Conservation (phyloP, 1,284 basidiomycete genomes). For the Sporisorium reilianum region DNA sequence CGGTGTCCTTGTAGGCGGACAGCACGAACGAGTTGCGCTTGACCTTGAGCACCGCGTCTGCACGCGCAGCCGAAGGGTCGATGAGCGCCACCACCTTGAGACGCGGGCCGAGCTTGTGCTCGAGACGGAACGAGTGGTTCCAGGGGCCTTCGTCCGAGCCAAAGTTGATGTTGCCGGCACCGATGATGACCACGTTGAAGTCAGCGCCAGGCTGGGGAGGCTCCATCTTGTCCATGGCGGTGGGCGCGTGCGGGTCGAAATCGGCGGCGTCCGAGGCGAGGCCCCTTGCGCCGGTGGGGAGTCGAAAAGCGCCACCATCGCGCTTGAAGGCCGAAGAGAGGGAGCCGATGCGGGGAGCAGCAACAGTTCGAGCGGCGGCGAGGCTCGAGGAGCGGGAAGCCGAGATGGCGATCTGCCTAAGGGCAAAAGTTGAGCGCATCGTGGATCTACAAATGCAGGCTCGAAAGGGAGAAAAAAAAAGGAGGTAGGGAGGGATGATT, state of each 20-base stretch:
- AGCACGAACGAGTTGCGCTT: constrained; percentile 95
- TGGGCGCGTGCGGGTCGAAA: constrained; percentile 62
- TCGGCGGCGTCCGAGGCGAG: constrained; percentile 37
- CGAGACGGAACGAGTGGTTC: constrained; percentile 69
- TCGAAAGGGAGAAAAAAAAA: neutral
- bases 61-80: constrained; percentile 87
- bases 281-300: constrained; percentile 25
- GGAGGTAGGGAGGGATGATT: constrained; percentile 9
- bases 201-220: constrained; percentile 67
- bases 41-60: constrained; percentile 82
- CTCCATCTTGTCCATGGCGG: constrained; percentile 68
- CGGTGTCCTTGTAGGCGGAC: constrained; percentile 90
- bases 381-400: constrained; percentile 42
- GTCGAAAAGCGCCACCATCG: constrained; percentile 10
- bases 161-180: constrained; percentile 67
- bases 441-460: constrained; percentile 6
- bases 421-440: constrained; percentile 45
- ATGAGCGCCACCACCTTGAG: constrained; percentile 95
- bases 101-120: constrained; percentile 87
- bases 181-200: constrained; percentile 68
- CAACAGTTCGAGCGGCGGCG: constrained; percentile 15
- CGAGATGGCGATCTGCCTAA: constrained; percentile 45
- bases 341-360: constrained; percentile 23
- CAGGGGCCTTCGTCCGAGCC: constrained; percentile 68
- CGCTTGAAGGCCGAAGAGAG: constrained; percentile 21